Conservation (phyloP, 1,284 basidiomycete species). For the Athelia sp. region DNA sequence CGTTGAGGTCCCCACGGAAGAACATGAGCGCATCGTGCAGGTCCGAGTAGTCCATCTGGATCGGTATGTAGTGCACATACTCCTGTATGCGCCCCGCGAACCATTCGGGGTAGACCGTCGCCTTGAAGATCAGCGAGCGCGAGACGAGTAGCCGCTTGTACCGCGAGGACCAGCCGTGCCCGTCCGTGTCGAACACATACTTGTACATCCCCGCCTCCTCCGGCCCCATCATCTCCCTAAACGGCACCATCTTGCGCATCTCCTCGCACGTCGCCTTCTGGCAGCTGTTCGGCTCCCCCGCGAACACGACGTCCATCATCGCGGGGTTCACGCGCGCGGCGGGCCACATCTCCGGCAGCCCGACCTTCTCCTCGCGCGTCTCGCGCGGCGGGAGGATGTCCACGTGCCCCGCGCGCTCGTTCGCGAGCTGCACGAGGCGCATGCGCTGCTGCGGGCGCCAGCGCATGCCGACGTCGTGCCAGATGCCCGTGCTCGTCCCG, state of each 20-base stretch:
- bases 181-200: conserved; percentile 66
- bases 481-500: conserved; percentile 63
- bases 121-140: conserved; percentile 59
- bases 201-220: conserved; percentile 53
- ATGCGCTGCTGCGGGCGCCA: conserved; percentile 50
- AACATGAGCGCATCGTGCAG: conserved; percentile 54
- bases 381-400: conserved; percentile 21
- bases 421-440: conserved; percentile 31
- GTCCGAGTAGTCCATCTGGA: conserved; percentile 50
- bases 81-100: conserved; percentile 41
- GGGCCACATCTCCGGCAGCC: conserved; percentile 29
- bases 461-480: conserved; percentile 31
- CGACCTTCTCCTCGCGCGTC: conserved; percentile 29
- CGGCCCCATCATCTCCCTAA: conserved; percentile 39
- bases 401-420: conserved; percentile 25
- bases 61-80: conserved; percentile 61
- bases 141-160: conserved; percentile 63
- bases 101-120: conserved; percentile 66
- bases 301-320: conserved; percentile 56
- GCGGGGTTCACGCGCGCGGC: conserved; percentile 39
- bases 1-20: conserved; percentile 46
- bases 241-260: conserved; percentile 38
- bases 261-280: conserved; percentile 34
- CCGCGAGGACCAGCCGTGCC: conserved; percentile 67
- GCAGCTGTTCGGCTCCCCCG: conserved; percentile 41